phyloP scores from a whole-genome alignment of 2,329 filamentous ascomycete species.

The Venturia nashicola region DNA sequence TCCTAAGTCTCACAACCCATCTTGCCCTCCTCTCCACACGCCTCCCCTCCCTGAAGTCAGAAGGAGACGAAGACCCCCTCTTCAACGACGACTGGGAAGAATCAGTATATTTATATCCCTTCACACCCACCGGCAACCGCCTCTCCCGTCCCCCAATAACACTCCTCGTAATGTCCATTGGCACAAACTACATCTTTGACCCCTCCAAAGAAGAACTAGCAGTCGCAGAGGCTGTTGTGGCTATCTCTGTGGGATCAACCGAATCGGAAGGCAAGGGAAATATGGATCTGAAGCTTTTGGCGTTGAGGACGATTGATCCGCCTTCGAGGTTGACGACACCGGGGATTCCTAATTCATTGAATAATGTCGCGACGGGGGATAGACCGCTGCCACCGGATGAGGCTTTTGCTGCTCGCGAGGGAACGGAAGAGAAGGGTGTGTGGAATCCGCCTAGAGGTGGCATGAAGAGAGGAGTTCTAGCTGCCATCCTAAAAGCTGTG shows the following conservation, averaged over 20 bases:
- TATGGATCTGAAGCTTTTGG: constrained; percentile 23
- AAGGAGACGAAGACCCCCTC: constrained; percentile 87
- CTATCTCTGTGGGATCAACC: constrained; percentile 57
- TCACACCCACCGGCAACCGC: constrained; percentile 20
- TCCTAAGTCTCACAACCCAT: constrained; percentile 86
- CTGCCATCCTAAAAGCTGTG: constrained; percentile 63
- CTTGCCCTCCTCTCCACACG: constrained; percentile 82
- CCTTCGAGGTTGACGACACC: constrained; percentile 36
- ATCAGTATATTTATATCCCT: constrained; percentile 63
- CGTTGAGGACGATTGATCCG: constrained; percentile 36
- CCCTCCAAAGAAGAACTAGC: constrained; percentile 83
- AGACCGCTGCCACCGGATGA: constrained; percentile 26
- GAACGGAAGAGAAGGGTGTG: constrained; percentile 52
- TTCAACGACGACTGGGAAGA: constrained; percentile 98
- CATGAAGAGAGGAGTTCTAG: constrained; percentile 60
- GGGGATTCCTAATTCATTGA: constrained; percentile 35
- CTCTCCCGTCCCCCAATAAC: constrained; percentile 65
- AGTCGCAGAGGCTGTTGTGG: constrained; percentile 80
- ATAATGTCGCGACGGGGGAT: constrained; percentile 30
- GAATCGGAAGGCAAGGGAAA: constrained; percentile 8
- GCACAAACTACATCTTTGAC: constrained; percentile 86
- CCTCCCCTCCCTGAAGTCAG: constrained; percentile 73
- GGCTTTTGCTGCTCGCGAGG: constrained; percentile 35
- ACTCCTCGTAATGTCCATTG: constrained; percentile 76
- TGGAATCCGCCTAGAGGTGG: constrained; percentile 82